Conservation (phyloP, 2,329 filamentous ascomycete species). For the Cryphonectria nitschkei region DNA sequence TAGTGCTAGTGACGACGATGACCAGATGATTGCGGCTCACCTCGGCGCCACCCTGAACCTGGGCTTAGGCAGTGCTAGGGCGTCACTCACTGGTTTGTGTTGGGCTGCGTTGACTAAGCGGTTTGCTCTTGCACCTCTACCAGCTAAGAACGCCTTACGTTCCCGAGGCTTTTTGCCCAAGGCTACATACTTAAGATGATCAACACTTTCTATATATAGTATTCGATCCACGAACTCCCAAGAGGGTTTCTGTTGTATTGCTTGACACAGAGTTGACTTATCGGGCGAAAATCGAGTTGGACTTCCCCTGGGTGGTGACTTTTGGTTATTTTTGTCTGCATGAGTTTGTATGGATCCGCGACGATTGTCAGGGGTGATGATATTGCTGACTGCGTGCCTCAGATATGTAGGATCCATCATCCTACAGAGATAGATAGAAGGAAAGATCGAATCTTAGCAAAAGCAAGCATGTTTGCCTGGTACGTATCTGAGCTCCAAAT, state of each 20-base stretch:
- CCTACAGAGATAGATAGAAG: background rate
- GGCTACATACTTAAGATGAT: background rate
- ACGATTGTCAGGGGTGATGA: background rate
- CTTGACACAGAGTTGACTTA: background rate
- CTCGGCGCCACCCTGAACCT: conserved; percentile 16
- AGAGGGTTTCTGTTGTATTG: background rate
- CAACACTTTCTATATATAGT: background rate
- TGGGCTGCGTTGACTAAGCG: conserved; percentile 1
- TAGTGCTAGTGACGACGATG: conserved; percentile 16
- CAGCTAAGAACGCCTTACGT: background rate
- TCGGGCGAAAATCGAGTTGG: background rate
- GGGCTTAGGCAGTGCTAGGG: background rate
- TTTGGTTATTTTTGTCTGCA: background rate
- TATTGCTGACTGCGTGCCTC: background rate
- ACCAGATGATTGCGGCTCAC: conserved; percentile 27
- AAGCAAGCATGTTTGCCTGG: background rate
- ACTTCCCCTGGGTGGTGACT: background rate
- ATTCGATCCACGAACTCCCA: background rate
- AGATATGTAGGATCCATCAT: background rate
- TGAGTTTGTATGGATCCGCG: background rate
- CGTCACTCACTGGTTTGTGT: background rate
- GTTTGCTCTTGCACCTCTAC: background rate
- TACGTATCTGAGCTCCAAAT: background rate
- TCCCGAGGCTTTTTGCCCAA: background rate
- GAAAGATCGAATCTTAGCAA: background rate